Evolutionary conservation across 129 eudicot genomes (phyloP).

Genomic region (Flaveria bidentis): DNA sequence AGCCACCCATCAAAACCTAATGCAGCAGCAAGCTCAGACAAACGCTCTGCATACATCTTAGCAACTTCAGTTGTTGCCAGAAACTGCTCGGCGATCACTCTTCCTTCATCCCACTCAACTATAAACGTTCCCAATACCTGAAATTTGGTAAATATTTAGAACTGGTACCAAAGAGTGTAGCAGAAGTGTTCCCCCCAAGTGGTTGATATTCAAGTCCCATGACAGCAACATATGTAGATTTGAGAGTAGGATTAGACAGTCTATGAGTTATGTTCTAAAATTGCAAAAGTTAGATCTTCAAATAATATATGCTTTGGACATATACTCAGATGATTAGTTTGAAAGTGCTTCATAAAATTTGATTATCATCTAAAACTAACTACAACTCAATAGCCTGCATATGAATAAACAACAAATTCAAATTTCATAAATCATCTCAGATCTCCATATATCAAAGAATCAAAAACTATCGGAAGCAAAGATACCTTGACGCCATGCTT

Average conservation of each 20-base stretch:
- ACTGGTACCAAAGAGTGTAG: too few species aligned
- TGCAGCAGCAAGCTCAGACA: conserved; percentile 81
- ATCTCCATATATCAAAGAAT: neutral
- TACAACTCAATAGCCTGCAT: neutral
- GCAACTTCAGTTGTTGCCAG: conserved; percentile 61
- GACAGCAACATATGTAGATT: too few species aligned
- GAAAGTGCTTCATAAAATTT: neutral
- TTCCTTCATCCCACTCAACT: conserved; percentile 89
- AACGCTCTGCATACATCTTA: conserved; percentile 77
- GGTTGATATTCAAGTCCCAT: too few species aligned
- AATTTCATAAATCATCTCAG: neutral
- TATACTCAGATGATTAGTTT: neutral
- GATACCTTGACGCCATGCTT: conserved; percentile 84
- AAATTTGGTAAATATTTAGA: conserved; percentile 6
- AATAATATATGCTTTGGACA: neutral
- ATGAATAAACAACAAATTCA: neutral
- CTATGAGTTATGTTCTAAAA: too few species aligned
- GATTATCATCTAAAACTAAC: neutral
- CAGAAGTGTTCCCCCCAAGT: too few species aligned
- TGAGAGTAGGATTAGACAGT: too few species aligned
- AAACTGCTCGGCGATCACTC: conserved; percentile 50
- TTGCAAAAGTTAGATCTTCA: neutral
- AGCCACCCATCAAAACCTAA: conserved; percentile 98
- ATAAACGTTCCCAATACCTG: conserved; percentile 93
- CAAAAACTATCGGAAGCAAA: conserved; percentile 10